Conservation (phyloP, 768 basidiomycete species). For the Suillus plorans region DNA sequence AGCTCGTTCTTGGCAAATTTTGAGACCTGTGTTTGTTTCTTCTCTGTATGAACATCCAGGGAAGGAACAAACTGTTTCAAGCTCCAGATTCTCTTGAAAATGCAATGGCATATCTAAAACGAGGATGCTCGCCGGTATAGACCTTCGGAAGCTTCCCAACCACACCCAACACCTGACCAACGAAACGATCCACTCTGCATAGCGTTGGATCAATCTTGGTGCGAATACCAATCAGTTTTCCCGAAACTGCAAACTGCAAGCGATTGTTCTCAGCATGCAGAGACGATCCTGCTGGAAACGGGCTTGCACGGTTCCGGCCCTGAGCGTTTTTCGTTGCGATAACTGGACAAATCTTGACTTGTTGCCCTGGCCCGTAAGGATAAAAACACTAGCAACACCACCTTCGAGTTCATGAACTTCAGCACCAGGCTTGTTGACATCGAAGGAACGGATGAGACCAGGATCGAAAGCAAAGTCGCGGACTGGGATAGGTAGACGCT, state of each 20-base stretch:
- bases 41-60: conserved; percentile 97
- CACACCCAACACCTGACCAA: background rate
- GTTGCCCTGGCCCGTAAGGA: conserved; percentile 76
- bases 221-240: too few relatives aligned
- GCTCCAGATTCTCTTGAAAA: conserved; percentile 16
- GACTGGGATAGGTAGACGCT: too few relatives aligned
- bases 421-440: conserved; percentile 98
- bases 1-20: conserved; percentile 92
- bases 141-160: background rate
- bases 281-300: conserved; percentile 19
- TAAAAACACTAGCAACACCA: conserved; percentile 96
- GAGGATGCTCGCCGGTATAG: background rate
- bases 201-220: background rate
- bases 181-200: too few relatives aligned
- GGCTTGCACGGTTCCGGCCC: conserved; percentile 67
- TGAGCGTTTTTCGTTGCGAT: conserved; percentile 94
- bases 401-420: conserved; percentile 97
- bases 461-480: too few relatives aligned
- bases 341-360: conserved; percentile 95
- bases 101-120: rapidly evolving
- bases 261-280: conserved; percentile 22
- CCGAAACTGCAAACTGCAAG: too few relatives aligned
- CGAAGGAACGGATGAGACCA: conserved; percentile 91
- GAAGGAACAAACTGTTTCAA: conserved; percentile 91
- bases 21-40: conserved; percentile 88